phyloP scores from a whole-genome alignment of 257 asterid genomes.

The Solanum chaucha region DNA sequence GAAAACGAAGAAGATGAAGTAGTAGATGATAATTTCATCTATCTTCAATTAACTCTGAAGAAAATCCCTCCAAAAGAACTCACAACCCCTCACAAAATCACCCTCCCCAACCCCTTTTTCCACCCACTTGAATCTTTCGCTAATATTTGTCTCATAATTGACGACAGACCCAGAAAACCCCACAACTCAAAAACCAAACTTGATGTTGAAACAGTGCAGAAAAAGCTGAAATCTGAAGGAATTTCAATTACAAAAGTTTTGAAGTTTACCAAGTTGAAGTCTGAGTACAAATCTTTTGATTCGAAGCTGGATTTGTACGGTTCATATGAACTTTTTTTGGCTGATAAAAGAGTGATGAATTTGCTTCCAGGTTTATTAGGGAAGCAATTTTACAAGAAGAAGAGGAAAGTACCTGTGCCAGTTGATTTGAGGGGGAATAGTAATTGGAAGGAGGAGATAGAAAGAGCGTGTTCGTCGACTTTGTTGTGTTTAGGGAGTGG shows the following conservation, averaged over 20 bases:
- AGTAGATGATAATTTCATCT: constrained; percentile 16
- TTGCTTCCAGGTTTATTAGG: constrained; percentile 56
- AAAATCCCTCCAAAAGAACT: constrained; percentile 38
- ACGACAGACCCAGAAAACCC: constrained; percentile 34
- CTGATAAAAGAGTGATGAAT: constrained; percentile 24
- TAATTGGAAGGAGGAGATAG: constrained; percentile 72
- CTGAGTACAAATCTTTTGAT: constrained; percentile 54
- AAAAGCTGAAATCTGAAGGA: constrained; percentile 21
- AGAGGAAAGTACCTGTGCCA: constrained; percentile 56
- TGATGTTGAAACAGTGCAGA: constrained; percentile 36
- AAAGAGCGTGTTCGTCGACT: constrained; percentile 31
- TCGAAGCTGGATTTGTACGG: constrained; percentile 38
- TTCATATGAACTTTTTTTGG: constrained; percentile 52
- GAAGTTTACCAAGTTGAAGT: constrained; percentile 56
- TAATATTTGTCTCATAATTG: constrained; percentile 54
- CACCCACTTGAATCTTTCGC: constrained; percentile 7
- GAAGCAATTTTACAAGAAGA: constrained; percentile 64
- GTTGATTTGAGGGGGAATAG: constrained; percentile 38
- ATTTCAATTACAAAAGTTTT: constrained; percentile 32
- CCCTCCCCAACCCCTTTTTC: constrained; percentile 37
- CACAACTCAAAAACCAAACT: constrained; percentile 6
- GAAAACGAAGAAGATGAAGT: not conserved
- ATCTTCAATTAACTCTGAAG: constrained; percentile 58
- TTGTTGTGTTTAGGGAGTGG: constrained; percentile 65
- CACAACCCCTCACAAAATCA: constrained; percentile 41